Conservation (phyloP, 345 rosid genomes). For the Eucalyptus cloeziana region DNA sequence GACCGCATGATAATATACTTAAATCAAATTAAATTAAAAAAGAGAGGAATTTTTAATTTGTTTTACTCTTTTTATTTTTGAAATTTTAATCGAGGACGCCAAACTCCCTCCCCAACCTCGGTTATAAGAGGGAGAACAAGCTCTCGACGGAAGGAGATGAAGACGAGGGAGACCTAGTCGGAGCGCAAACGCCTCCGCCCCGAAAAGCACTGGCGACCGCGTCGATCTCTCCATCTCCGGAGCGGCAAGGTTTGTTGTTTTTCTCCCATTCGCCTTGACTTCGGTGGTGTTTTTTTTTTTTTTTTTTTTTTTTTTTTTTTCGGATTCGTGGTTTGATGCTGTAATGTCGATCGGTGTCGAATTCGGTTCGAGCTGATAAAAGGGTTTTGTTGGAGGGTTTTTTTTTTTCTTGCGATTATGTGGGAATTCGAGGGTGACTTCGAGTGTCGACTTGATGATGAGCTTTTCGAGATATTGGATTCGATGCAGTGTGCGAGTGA, state of each 20-base stretch:
- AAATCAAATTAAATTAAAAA: not conserved
- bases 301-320: not conserved
- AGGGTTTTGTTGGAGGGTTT: not conserved
- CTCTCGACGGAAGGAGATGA: not conserved
- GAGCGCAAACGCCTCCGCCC: fast-evolving
- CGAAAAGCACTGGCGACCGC: not conserved
- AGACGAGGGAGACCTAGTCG: not conserved
- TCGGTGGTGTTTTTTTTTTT: not conserved
- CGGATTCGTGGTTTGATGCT: not conserved
- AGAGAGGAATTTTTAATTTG: not conserved
- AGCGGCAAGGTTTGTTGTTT: not conserved
- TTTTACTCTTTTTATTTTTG: not conserved
- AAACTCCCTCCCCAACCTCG: not conserved
- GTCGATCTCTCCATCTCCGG: not conserved
- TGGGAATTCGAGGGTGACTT: not conserved
- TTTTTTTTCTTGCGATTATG: not conserved
- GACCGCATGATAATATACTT: not conserved
- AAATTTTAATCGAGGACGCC: not conserved
- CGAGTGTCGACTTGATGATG: not conserved
- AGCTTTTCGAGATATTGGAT: not conserved
- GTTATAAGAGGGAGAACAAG: not conserved
- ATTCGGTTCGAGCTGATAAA: not conserved
- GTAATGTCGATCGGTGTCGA: not conserved
- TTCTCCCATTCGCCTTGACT: not conserved
- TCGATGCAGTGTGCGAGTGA: not conserved